Evolutionary conservation across 2,329 filamentous ascomycete species (phyloP), one percentile per base, ranked within the genome.

Genomic region (Monosporascus sp.): DNA sequence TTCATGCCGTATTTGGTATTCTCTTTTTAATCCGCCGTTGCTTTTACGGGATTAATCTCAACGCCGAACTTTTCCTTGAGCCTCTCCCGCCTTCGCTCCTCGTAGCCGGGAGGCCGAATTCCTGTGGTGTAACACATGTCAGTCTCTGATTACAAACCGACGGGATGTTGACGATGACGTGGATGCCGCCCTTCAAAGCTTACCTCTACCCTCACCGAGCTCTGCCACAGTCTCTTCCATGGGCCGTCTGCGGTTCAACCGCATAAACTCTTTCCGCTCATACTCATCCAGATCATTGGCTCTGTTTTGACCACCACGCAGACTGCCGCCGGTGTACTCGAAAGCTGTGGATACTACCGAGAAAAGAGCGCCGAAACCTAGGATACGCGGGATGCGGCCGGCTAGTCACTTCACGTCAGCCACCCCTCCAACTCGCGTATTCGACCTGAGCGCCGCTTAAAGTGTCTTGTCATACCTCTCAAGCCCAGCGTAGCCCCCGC

Each of bases 41-140:
- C 76, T 53, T 72, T 80, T 60, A 86, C 82, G 52, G 84, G 81
- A 65, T 87, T 82, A 66, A 96, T 85, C 60, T 96, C 90, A 65
- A 95, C 83, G 54, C 91, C 90, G 66, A 96, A 96, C 71, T 85
- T 89, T 73, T 90, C 86, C 81, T 89, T 86, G 70, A 97, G 80
- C 63, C 89, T 82, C 75, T 91, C 79, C 60, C 84, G 83, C 70
- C 92, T 85, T 71, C 92, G 81, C 77, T 96, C 89, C 63, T 89
- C 87, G 68, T 94, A 96, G 49, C 90, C 90, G 17, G 88, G 85
- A 41, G 82, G 88, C 62, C 86, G 80, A 63, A 96, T 90, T 52
- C 88, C 91, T 96, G 62, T 7, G 50, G 31, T 44, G 45, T 17
- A 38, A 25, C 24, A 1, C 22, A 15, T 54, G 61, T 53, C 45